phyloP scores from a whole-genome alignment of 768 basidiomycete species.

The Collybiopsis confluens region DNA sequence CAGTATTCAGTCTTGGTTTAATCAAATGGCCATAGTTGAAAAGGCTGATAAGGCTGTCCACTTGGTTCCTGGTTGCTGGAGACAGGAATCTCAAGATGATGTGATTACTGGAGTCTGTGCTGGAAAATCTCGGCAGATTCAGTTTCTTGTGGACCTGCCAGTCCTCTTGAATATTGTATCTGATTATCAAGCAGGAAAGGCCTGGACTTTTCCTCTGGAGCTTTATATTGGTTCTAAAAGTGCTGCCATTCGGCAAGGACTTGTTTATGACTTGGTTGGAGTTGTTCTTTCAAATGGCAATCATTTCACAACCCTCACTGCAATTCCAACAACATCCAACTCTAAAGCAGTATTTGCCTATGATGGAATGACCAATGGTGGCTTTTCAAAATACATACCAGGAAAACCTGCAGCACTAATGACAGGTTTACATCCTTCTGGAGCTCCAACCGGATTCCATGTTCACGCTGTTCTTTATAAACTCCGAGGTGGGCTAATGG shows the following conservation, averaged over 20 bases:
- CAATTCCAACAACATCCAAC: background rate
- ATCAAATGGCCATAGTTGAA: too few species aligned
- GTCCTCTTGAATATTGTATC: background rate
- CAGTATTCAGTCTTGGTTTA: too few species aligned
- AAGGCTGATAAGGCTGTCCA: too few species aligned
- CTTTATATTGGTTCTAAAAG: background rate
- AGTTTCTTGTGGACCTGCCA: background rate
- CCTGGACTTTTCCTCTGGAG: background rate
- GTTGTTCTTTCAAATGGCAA: background rate
- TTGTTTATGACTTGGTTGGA: background rate
- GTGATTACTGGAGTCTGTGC: background rate
- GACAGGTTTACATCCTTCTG: background rate
- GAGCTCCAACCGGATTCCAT: background rate
- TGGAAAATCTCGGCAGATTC: background rate
- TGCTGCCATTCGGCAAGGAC: background rate
- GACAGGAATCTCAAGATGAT: background rate
- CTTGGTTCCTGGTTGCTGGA: background rate
- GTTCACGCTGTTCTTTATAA: background rate
- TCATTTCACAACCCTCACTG: background rate
- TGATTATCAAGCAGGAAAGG: background rate
- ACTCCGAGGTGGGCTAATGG: background rate
- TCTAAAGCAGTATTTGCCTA: background rate
- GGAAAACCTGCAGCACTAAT: background rate
- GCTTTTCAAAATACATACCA: background rate
- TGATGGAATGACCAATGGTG: background rate